A percentile compares a stretch with the other conserved stretches of the same genome.
Evolutionary conservation across 176 grass and related monocot genomes (phyloP).

Genomic region (sorghum (Sorghum bicolor)): Sorghum_bicolor_NCBIv3 NC_012876.2:1495001-1495500

Average conservation of each 20-base stretch:
- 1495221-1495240: slow-evolving; percentile 96
- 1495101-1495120: slow-evolving; percentile 24
- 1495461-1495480: slow-evolving; percentile 39
- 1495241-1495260: slow-evolving; percentile 61
- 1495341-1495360: neutral
- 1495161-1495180: slow-evolving; percentile 39
- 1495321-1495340: neutral
- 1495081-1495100: slow-evolving; percentile 15
- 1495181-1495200: slow-evolving; percentile 63
- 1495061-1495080: slow-evolving; percentile 10
- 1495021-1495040: slow-evolving; percentile 17
- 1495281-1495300: slow-evolving; percentile 28
- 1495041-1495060: neutral
- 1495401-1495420: slow-evolving; percentile 25
- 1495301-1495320: neutral
- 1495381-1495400: neutral
- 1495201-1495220: slow-evolving; percentile 86
- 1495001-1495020: slow-evolving; percentile 17
- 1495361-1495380: neutral
- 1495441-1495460: slow-evolving; percentile 38
- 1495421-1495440: neutral
- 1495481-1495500: slow-evolving; percentile 30
- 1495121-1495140: slow-evolving; percentile 45
- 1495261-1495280: slow-evolving; percentile 42
- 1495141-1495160: slow-evolving; percentile 48